Evolutionary conservation across 176 grass and related monocot genomes (phyloP).

Genomic region (Zoysia pacifica): DNA sequence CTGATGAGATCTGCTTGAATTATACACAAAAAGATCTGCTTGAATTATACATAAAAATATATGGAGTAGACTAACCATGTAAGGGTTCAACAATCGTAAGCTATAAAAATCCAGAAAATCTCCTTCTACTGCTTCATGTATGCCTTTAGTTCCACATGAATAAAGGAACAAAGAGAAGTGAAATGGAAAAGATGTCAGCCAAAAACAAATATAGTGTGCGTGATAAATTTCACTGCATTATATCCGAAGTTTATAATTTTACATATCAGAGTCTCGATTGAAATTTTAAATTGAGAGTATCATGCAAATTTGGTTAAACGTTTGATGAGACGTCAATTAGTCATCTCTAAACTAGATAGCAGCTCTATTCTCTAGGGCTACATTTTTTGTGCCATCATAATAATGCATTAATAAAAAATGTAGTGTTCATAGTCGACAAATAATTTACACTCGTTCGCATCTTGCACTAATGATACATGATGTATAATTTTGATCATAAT

Average conservation of each 20-base stretch:
- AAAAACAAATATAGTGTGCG: neutral
- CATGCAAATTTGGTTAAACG: neutral
- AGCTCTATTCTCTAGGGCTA: neutral
- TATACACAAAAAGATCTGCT: too few relatives aligned
- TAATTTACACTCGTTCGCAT: neutral
- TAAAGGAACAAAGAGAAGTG: conserved; percentile 15
- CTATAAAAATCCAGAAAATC: conserved; percentile 70
- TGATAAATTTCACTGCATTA: neutral
- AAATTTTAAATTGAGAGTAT: neutral
- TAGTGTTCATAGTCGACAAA: neutral
- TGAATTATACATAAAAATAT: neutral
- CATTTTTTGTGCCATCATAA: neutral
- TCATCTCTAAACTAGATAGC: neutral
- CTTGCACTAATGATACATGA: neutral
- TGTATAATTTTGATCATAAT: neutral
- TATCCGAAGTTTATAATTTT: neutral
- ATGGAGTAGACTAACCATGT: conserved; percentile 67
- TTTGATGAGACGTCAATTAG: neutral
- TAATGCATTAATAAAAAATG: neutral
- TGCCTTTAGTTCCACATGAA: conserved; percentile 66
- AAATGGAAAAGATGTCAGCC: neutral
- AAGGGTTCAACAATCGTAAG: conserved; percentile 79
- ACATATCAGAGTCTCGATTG: neutral
- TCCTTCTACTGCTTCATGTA: conserved; percentile 76
- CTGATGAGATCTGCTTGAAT: conserved; percentile 16